phyloP scores from a whole-genome alignment of 306 rosid species.

The Lotus japonicus region DNA sequence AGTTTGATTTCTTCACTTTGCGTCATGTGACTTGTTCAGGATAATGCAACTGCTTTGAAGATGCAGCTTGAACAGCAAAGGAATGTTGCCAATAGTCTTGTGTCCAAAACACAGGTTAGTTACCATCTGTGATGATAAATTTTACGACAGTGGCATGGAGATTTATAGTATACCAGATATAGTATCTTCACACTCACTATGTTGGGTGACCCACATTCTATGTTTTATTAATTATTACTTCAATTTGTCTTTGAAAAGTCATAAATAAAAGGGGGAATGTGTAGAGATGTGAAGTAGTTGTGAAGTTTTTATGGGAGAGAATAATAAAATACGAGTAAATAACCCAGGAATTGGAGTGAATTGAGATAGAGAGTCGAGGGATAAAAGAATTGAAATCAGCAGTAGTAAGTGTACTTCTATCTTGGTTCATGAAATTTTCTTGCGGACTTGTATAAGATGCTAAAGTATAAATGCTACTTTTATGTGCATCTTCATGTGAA shows the following conservation, averaged over 20 bases:
- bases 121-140: neutral
- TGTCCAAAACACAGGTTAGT: slow-evolving; percentile 64
- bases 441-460: neutral
- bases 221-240: neutral
- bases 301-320: neutral
- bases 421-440: neutral
- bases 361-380: neutral
- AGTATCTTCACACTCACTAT: neutral
- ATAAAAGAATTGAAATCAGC: neutral
- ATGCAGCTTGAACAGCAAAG: slow-evolving; percentile 74
- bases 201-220: neutral
- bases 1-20: neutral
- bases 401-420: neutral
- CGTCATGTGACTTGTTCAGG: slow-evolving; percentile 37
- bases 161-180: neutral
- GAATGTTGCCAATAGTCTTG: slow-evolving; percentile 58
- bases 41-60: slow-evolving; percentile 64
- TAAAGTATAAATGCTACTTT: neutral
- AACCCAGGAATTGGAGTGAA: neutral
- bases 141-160: neutral
- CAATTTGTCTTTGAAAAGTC: neutral
- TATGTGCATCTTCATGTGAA: neutral
- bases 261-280: neutral
- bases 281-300: neutral
- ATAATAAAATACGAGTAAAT: neutral